Base-by-base conservation (phyloP, 2,329 filamentous ascomycete species). In the Leptographium galeiforme region DNA sequence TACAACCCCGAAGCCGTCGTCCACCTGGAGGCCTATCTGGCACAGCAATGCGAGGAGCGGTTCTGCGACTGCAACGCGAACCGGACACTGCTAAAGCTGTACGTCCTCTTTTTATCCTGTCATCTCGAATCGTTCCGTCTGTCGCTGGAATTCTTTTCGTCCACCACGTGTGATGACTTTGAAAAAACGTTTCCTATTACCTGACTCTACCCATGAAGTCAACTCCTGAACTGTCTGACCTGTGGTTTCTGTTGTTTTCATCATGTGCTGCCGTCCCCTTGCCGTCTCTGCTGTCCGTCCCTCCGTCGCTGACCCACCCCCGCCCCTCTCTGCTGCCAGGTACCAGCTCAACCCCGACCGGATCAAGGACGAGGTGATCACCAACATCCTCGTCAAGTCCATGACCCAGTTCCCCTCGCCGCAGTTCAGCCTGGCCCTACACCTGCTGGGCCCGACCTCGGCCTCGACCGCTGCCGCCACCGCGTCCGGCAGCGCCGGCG, bases 281-380 rank as follows among this genome's bases (percentile, higher is more conserved):
- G 8, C 12, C 8, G 8, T 36, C 8, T 2, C 14, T 18, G 8
- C 36, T 33, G 16, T 8, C 19, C 38, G 46, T 19, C 32, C 12
- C 25, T 25, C 18, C 43, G 30, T 13, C 13, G 32, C 14, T 32
- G n/a, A 19, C 4, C 25, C 12, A 6, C 16, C 14, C 12, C 16
- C 14, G 4, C 7, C 13, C 2, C 2, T 13, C 16, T 16, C 39
- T n/a, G 7, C 13, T 14, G 18, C 57, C 63, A 98, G 93, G 60
- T 98, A 98, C 79, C 94, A 98, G 76, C 95, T 98, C 75, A 98
- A 98, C 81, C 93, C 93, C 51, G 90, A 97, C 76, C 88, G 95
- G 63, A 84, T 90, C 67, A 91, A 93, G 76, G 87, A 95, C 67
- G 93, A 98, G 72, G 89, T 91, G 66, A 89, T 93, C 71, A 97